Base-by-base conservation (phyloP, 1,284 basidiomycete genomes). In the Caloboletus firmus region DNA sequence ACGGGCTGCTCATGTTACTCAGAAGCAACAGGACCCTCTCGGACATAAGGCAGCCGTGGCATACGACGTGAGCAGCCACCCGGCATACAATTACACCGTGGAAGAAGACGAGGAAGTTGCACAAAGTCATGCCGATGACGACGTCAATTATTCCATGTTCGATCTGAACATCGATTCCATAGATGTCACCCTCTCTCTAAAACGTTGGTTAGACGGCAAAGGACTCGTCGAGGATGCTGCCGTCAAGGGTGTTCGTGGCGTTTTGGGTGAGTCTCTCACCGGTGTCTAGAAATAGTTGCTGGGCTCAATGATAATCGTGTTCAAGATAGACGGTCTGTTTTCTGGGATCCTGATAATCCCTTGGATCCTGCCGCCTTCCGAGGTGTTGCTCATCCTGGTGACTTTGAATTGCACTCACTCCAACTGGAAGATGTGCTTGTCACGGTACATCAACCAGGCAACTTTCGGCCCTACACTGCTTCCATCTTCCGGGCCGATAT, bases 401-500 rank as follows among this genome's bases (percentile, higher is more conserved):
- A 98, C 70, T 98, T 99, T 68, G 90, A 97, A 66, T 82, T 99
- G 26, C 91, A 96, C 58, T 89, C 85, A 2, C 79, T 99, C 9
- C 83, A 89, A 59, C 76, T 99, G 8, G 93, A 98, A 70, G 96
- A 99, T 69, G 83, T 98, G 20, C 81, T 99, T 10, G 80, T 98
- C 37, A 99, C 96, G 2, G 87, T 99, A 15, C 93, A 98, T 68
- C 96, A 99, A 67, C 96, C 96, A 1, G 88, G 85, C 34, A 81
- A 85, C 52, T 98, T 99, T 75, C 82, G 96, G 5, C 96, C 96
- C 6, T 96, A 89, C 73, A 98, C 94, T 11, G 88, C 94, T 18
- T 96, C 93, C 9, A 94, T 99, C 53, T 99, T 99, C 76, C 88
- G 89, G 57, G 96, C 95, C n/a, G 87, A 91, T 60, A 83, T 98